These are phyloP conservation scores for Malbranchea cinnamomea DNA, from an alignment of 2,329 filamentous ascomycete species.

Conservation along the genomic window DNA sequence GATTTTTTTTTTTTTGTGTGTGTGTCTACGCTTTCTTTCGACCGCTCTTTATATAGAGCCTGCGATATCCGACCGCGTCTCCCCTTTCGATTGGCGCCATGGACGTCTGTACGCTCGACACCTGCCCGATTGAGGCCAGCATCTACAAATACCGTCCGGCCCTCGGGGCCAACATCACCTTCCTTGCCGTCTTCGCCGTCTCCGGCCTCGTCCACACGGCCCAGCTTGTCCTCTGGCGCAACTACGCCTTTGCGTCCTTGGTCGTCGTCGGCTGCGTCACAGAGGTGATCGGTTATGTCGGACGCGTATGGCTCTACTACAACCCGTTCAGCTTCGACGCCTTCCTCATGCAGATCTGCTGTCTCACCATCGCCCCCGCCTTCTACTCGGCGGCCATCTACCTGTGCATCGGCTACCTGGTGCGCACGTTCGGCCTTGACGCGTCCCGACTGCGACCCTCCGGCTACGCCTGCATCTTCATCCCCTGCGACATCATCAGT, in stretches of 20 bases:
- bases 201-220: constrained; percentile 23
- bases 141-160: constrained; percentile 32
- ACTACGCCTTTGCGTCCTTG: constrained; percentile 28
- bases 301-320: constrained; percentile 40
- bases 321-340: constrained; percentile 44
- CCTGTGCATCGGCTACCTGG: constrained; percentile 39
- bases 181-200: constrained; percentile 30
- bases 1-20: no score
- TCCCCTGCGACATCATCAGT: constrained; percentile 28
- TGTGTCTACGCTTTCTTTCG: no score
- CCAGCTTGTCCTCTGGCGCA: constrained; percentile 24
- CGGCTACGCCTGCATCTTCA: constrained; percentile 25
- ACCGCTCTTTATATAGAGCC: no score
- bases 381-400: constrained; percentile 52
- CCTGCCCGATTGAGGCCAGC: constrained; percentile 24
- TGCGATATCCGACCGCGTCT: no score
- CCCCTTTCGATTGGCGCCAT: no score
- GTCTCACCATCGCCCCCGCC: constrained; percentile 41
- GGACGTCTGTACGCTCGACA: constrained; percentile 19
- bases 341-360: constrained; percentile 53
- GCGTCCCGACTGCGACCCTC: constrained; percentile 26
- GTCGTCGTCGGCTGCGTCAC: constrained; percentile 42
- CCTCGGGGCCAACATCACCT: constrained; percentile 25
- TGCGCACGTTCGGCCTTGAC: constrained; percentile 23
- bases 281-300: constrained; percentile 49